Conservation (phyloP, 164 flowering plant species). For the Vitis amurensis region DNA sequence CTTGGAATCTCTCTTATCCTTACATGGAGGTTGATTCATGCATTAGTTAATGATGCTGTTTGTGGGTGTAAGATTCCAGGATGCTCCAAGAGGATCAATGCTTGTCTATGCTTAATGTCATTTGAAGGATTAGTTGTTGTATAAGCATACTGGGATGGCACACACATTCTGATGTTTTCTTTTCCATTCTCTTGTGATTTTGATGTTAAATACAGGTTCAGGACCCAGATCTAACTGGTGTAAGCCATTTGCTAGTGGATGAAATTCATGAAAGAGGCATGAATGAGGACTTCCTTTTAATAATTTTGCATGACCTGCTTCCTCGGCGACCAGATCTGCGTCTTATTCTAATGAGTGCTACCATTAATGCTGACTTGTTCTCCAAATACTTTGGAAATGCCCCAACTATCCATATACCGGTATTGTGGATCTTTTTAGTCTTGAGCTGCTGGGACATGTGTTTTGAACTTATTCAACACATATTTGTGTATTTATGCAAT, state of each 20-base stretch:
- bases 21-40: too few relatives aligned
- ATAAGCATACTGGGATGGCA: background rate
- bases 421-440: conserved; percentile 24
- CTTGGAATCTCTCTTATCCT: background rate
- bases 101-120: background rate
- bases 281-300: conserved; percentile 92
- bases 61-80: background rate
- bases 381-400: conserved; percentile 90
- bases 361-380: conserved; percentile 91
- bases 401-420: conserved; percentile 86
- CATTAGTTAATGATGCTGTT: too few relatives aligned
- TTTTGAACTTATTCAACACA: background rate
- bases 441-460: background rate
- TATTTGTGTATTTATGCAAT: background rate
- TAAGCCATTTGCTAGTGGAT: conserved; percentile 92
- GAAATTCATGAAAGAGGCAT: conserved; percentile 99
- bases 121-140: background rate
- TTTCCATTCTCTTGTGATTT: conserved; percentile 8
- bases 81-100: background rate
- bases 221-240: conserved; percentile 75
- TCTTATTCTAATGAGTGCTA: conserved; percentile 93
- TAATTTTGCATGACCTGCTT: conserved; percentile 87
- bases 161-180: background rate
- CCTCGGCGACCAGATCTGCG: conserved; percentile 89
- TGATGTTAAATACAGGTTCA: conserved; percentile 56